These are phyloP conservation scores for Ophiostoma pallidulum DNA, from an alignment of 2,329 filamentous ascomycete species.

Conservation along the genomic window DNA sequence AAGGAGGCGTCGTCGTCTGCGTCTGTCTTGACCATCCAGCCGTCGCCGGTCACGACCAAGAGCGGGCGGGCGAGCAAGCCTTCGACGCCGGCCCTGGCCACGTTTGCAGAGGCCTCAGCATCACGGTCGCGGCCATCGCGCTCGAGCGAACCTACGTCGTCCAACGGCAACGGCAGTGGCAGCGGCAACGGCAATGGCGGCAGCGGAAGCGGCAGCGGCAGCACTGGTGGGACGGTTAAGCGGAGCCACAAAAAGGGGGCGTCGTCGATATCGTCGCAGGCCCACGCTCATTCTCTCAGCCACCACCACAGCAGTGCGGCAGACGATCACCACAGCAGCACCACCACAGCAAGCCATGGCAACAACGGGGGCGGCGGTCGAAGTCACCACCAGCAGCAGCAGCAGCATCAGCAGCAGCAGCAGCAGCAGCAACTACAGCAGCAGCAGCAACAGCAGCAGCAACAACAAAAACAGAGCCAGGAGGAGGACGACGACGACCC, in stretches of 20 bases:
- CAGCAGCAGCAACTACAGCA: constrained; percentile 6
- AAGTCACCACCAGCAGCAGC: no score
- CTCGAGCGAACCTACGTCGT: constrained; percentile 26
- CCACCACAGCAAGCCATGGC: background rate
- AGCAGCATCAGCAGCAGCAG: constrained; percentile 11
- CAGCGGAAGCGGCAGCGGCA: background rate
- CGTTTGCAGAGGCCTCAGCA: constrained; percentile 45
- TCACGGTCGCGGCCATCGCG: constrained; percentile 43
- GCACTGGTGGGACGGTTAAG: constrained; percentile 31
- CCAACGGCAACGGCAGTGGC: constrained; percentile 3
- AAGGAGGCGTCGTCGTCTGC: constrained; percentile 31
- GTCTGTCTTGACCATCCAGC: constrained; percentile 14
- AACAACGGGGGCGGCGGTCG: constrained; percentile 8
- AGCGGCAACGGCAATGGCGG: background rate
- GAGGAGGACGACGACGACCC: constrained; percentile 61
- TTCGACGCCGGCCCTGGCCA: constrained; percentile 52
- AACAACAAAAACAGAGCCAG: constrained; percentile 28
- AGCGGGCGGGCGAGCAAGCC: constrained; percentile 58
- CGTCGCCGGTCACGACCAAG: constrained; percentile 45
- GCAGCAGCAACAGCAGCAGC: background rate
- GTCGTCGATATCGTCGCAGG: constrained; percentile 23
- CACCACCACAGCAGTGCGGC: constrained; percentile 1
- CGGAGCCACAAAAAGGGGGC: constrained; percentile 52
- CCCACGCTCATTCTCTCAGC: constrained; percentile 16
- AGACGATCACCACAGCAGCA: background rate